A percentile compares a stretch with the other conserved stretches of the same genome.
Conservation (phyloP, 805 yeast species). For the Debaryomyces castellii region DNA sequence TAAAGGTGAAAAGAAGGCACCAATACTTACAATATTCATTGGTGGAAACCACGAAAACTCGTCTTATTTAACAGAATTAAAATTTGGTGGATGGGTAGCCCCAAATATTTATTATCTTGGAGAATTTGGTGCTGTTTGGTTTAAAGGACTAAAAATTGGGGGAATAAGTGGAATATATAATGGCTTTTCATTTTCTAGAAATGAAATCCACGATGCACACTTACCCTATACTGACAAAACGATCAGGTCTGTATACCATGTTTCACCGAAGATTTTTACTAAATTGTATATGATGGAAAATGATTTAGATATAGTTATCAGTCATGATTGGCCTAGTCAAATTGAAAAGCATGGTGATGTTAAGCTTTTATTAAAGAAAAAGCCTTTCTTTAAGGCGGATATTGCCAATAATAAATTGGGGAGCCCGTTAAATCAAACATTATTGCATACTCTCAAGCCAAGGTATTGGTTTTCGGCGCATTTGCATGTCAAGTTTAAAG, state of each 20-base stretch:
- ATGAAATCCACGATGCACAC: conserved; percentile 41
- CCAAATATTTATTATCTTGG: conserved; percentile 87
- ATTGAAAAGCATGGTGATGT: conserved; percentile 65
- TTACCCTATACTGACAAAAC: conserved; percentile 50
- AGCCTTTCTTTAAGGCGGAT: conserved; percentile 71
- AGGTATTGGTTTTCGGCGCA: conserved; percentile 86
- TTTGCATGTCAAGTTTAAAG: conserved; percentile 73
- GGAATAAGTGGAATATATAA: conserved; percentile 87
- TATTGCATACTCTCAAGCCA: conserved; percentile 60
- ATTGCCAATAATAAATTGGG: conserved; percentile 64
- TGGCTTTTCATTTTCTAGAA: conserved; percentile 30
- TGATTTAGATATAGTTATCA: conserved; percentile 55
- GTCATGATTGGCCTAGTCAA: conserved; percentile 95
- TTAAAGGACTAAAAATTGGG: conserved; percentile 70
- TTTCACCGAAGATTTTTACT: conserved; percentile 60
- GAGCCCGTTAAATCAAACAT: conserved; percentile 59
- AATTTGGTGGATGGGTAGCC: conserved; percentile 91
- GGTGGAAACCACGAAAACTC: conserved; percentile 98
- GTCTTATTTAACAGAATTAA: conserved; percentile 67
- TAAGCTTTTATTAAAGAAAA: conserved; percentile 47
- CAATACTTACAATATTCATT: conserved; percentile 74
- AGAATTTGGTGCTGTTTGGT: conserved; percentile 70
- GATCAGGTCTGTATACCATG: conserved; percentile 68
- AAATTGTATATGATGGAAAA: conserved; percentile 47
- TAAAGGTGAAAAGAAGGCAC: conserved; percentile 58